phyloP scores from a whole-genome alignment of 1,284 basidiomycete species.

The Sphaerobolus stellatus region DNA sequence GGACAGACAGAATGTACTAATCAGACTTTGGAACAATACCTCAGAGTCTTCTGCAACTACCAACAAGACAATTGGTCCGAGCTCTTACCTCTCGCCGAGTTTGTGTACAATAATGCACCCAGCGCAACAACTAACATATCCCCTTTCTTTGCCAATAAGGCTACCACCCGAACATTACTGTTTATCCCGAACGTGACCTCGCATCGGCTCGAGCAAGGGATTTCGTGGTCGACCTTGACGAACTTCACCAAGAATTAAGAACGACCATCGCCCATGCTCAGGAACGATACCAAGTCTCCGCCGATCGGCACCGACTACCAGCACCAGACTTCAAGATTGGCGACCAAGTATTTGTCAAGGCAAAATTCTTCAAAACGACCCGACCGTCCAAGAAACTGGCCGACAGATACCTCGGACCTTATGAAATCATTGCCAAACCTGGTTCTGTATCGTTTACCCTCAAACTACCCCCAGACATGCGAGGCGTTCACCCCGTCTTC shows the following conservation, averaged over 20 bases:
- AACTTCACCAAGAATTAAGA: neutral
- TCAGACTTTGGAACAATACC: slow-evolving; percentile 35
- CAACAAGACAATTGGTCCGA: neutral
- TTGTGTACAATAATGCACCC: neutral
- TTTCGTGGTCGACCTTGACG: neutral
- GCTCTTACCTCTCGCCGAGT: neutral
- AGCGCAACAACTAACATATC: neutral
- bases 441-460: neutral
- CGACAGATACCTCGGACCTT: neutral
- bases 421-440: neutral
- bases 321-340: neutral
- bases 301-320: neutral
- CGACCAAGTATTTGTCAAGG: neutral
- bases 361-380: neutral
- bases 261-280: neutral
- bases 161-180: neutral
- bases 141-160: neutral
- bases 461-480: no score
- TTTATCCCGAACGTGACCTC: neutral
- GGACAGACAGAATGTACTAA: slow-evolving; percentile 36
- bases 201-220: neutral
- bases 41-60: slow-evolving; percentile 27
- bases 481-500: neutral
- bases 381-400: neutral
- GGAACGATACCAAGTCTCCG: neutral